These are phyloP conservation scores for Aegilops tauschii DNA, from an alignment of 176 grass and related monocot species.

Conservation along the genomic window DNA sequence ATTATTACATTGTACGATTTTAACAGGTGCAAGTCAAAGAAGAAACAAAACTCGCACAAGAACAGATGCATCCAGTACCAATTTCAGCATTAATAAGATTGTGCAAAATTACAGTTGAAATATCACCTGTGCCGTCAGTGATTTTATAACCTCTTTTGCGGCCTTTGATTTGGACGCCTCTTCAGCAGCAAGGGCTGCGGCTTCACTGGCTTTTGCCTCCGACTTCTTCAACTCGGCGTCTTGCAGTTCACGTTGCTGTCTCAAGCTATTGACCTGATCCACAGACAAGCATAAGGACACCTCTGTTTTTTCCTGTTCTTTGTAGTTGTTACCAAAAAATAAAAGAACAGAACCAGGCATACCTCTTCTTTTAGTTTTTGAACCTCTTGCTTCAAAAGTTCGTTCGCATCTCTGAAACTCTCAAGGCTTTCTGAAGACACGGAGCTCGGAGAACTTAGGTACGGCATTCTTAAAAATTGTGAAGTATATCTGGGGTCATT, in stretches of 20 bases:
- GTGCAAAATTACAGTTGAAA: background rate
- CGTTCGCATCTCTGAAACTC: conserved; percentile 71
- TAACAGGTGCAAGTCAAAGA: background rate
- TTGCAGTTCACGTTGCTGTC: conserved; percentile 53
- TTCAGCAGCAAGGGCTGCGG: conserved; percentile 59
- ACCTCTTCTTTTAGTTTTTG: conserved; percentile 86
- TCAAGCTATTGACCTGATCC: conserved; percentile 64
- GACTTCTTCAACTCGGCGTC: conserved; percentile 65
- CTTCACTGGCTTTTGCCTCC: conserved; percentile 69
- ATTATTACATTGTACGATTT: no score
- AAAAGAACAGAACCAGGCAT: conserved; percentile 12
- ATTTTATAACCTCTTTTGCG: conserved; percentile 94
- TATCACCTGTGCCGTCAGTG: conserved; percentile 80
- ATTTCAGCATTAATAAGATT: background rate
- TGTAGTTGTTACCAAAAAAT: background rate
- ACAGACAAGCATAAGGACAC: conserved; percentile 18
- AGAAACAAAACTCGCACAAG: background rate
- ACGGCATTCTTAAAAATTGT: conserved; percentile 51
- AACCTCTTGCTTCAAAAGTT: conserved; percentile 86
- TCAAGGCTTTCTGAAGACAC: conserved; percentile 56
- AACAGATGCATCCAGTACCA: background rate
- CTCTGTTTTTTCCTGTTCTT: background rate
- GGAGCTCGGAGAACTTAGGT: conserved; percentile 41
- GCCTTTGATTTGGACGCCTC: conserved; percentile 78
- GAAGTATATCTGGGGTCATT: conserved; percentile 30